Base-by-base conservation (phyloP, 768 basidiomycete species). In the Leccinum variicolor region DNA sequence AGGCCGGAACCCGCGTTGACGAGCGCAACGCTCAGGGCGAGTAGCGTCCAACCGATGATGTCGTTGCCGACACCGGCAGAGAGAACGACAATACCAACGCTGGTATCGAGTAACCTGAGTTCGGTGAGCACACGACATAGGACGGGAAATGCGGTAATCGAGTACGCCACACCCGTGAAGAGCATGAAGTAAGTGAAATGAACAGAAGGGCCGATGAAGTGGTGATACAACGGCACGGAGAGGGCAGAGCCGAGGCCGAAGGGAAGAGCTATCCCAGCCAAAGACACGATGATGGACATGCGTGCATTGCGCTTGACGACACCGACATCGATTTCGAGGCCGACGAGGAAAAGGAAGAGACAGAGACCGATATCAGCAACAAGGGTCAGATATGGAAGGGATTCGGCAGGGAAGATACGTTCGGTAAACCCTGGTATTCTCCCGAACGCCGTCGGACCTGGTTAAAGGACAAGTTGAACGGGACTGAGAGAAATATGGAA, bases 21-120 rank as follows among this genome's bases (percentile, higher is more conserved):
- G 17, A 99, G 82, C 0, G 96, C 94, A 6, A 98, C 89, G 48
- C 89, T 91, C 23, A 99, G 78, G 0, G 96, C 95, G 13, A 98
- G 81, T 1, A 98, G 77, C 0, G 82, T 82, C 96, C 95, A 97
- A 3, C 90, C 92, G 49, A 92, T 76, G 60, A 94, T 87, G 70
- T 92, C 90, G 66, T 91, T 89, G 6, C 87, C 92, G 3, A 98
- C 92, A 10, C 95, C 96, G 0, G 95, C 94, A 2, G 91, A 91
- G 21, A 99, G 82, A 1, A 94, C 94, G 25, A 97, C 86, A 58
- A 97, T 87, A 6, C 95, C 97, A 36, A 99, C 92, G 0, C 85
- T 87, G 0, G 93, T 97, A 58, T 94, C 90, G 59, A 98, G 79
- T 2, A 99, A 77, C 72, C 94, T 94, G 55, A 96, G 83, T 68